Base-by-base conservation (phyloP, 192 early-diverging fungal species). In the Gonapodya prolifera region DNA sequence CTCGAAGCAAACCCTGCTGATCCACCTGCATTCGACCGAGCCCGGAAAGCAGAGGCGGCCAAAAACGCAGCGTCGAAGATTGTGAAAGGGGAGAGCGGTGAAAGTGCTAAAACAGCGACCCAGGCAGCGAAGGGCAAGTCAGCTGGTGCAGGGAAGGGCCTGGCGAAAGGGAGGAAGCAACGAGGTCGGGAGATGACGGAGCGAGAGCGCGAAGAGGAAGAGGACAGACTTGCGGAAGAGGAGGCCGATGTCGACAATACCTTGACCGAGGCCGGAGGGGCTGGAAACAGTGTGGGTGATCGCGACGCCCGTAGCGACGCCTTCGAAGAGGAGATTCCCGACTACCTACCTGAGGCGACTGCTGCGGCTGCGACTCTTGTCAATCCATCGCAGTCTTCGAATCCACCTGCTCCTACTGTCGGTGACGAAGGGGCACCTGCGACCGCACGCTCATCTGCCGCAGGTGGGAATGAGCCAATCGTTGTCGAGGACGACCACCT, bases 11-110 rank as follows among this genome's bases (percentile, higher is more conserved):
- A 86, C n/a, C n/a, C n/a, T 0, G 85, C 85, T 18, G 92, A 97
- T 76, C 96, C 96, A 0, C 96, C 96, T 0, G 86, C 96, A 0
- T 98, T 93, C 77, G 81, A 82, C 23, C 86, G 83, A 28, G 84
- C 82, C 73, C 82, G 84, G 8, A 83, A 86, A 32, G 79, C 83
- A 78, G 80, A 81, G 75, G 85, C 87, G 2, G 13, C 45, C 45
- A n/a, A 69, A n/a, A 8, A 16, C n/a, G 13, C 45, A n/a, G 13
- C 45, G 45, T 16, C n/a, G 13, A n/a, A 8, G 8, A 8, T n/a
- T 8, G 45, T 16, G 45, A 16, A 8, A 8, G 45, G 45, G 45
- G 45, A n/a, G 13, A 8, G 35, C 33, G 30, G 69, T 30, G 75
- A 30, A 34, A 76, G 31, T 34, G 1, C 0, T 30, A 16, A 34